Base-by-base conservation (phyloP, 1,284 basidiomycete genomes). In the Marasmius fiardii region DNA sequence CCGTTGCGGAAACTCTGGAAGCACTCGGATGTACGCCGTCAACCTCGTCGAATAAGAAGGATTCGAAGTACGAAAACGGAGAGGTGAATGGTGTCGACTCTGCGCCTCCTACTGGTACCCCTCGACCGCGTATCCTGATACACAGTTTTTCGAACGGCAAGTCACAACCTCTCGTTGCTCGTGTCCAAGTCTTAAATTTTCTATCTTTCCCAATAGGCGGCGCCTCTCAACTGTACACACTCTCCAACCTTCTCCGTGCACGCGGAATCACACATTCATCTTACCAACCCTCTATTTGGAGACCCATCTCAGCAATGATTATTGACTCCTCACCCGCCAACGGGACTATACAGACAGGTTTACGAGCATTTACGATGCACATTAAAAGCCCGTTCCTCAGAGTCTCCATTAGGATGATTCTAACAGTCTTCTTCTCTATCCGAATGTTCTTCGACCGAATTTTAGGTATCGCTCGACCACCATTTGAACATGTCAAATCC, bases 121-220 rank as follows among this genome's bases (percentile, higher is more conserved):
- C 55, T 55, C 59, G 56, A 24, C 70, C 68, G 20, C 65, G 75
- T 14, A 65, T 83, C 21, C 69, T 85, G 3, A 65, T 78, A 1
- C 82, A 85, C 54, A 66, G 71, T 0, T 83, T 85, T 58, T 85
- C 82, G 2, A 84, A 85, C 43, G 83, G 82, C 79, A 62, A 24
- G 65, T 37, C n/a, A 11, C 35, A 11, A 37, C 12, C 5, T 53
- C 23, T 5, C 20, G n/a, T 1, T 43, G 31, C 11, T 41, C 0
- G 3, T 24, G 5, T 31, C 45, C 43, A 48, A n/a, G 51, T 34
- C 16, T 56, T 4, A 28, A 55, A 24, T 37, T 6, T 5, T 43
- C 23, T 34, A 11, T 1, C 53, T 45, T 50, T 20, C n/a, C 5
- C 11, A 34, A n/a, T 53, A 83, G 82, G 82, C 41, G 82, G 82